Conservation (phyloP, 2,329 filamentous ascomycete species). For the Neofusicoccum umdonicola region DNA sequence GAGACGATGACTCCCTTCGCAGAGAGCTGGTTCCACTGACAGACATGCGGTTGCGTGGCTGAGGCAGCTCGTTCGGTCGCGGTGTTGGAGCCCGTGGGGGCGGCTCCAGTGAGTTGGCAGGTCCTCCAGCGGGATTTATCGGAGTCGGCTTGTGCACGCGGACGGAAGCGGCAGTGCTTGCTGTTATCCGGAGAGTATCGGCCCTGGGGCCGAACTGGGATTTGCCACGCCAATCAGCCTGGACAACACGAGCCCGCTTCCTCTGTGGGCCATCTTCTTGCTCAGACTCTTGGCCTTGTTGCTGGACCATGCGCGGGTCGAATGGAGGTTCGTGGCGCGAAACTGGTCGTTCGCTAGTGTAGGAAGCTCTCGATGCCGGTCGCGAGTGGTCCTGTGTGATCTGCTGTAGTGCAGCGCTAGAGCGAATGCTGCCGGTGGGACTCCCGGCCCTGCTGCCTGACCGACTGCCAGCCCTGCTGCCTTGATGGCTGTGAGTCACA, state of each 20-base stretch:
- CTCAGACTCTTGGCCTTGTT: conserved; percentile 22
- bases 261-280: conserved; percentile 58
- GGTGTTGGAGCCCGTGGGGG: conserved; percentile 76
- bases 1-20: conserved; percentile 61
- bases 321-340: not conserved
- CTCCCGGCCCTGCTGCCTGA: conserved; percentile 41
- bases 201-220: conserved; percentile 69
- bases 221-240: conserved; percentile 69
- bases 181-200: conserved; percentile 83
- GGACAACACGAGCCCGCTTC: conserved; percentile 77
- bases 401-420: conserved; percentile 32
- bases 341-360: conserved; percentile 30
- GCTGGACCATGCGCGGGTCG: conserved; percentile 20
- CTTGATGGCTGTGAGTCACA: conserved; percentile 29
- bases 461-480: conserved; percentile 38
- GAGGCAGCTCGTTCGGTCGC: conserved; percentile 54
- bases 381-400: conserved; percentile 31
- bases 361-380: conserved; percentile 39
- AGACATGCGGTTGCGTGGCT: conserved; percentile 24
- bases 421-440: conserved; percentile 43
- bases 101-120: conserved; percentile 61
- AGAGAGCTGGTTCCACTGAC: conserved; percentile 46
- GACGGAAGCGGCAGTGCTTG: conserved; percentile 84
- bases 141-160: conserved; percentile 76
- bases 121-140: conserved; percentile 46